A percentile compares a stretch with the other conserved stretches of the same genome.
phyloP scores from a whole-genome alignment of 2,329 filamentous ascomycete species.

The Xylaria sp. region DNA sequence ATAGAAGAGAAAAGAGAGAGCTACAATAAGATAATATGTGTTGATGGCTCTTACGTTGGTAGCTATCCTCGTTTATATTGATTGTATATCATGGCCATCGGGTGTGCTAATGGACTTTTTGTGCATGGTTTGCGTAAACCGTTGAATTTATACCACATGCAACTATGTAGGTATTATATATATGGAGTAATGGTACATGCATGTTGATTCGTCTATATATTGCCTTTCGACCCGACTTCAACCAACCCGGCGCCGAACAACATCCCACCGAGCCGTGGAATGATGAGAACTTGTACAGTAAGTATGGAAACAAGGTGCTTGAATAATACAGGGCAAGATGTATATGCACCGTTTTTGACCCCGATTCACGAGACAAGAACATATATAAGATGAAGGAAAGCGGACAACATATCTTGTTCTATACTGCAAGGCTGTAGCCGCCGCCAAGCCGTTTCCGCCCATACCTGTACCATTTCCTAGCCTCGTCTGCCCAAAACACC shows the following conservation, averaged over 20 bases:
- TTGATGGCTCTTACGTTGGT: no score
- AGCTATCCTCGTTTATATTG: no score
- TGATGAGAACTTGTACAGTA: constrained; percentile 21
- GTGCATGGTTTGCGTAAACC: no score
- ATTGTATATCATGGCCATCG: no score
- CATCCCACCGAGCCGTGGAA: neutral
- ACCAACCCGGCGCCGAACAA: constrained; percentile 10
- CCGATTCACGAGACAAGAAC: constrained; percentile 11
- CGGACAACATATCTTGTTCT: constrained; percentile 40
- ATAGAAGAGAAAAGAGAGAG: no score
- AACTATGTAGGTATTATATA: no score
- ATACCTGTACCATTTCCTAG: constrained; percentile 79
- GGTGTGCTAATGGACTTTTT: no score
- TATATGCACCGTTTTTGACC: constrained; percentile 8
- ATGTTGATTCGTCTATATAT: constrained; percentile 15
- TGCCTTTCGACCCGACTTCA: neutral
- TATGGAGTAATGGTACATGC: constrained; percentile 17
- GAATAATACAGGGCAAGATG: constrained; percentile 16
- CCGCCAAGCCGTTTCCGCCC: constrained; percentile 65
- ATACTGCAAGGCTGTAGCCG: constrained; percentile 75
- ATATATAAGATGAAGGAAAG: neutral
- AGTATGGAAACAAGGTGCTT: constrained; percentile 12
- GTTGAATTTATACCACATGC: no score
- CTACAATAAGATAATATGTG: no score
- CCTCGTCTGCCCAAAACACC: constrained; percentile 96